Conservation (phyloP, 768 basidiomycete genomes). For the Auriscalpium vulgare region DNA sequence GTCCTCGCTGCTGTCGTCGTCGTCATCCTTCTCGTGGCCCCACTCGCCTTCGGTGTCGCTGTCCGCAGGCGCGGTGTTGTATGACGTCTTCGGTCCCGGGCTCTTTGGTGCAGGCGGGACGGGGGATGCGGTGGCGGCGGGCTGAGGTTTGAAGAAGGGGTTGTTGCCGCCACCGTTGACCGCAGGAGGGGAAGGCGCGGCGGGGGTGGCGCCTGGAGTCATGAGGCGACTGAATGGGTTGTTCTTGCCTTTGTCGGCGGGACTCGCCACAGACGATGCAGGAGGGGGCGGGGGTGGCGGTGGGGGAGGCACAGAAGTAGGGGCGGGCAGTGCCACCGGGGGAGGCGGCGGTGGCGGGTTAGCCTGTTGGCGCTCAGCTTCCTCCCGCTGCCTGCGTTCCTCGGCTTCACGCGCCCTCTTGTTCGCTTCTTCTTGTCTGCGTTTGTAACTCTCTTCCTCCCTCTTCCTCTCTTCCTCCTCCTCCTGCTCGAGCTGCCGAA, state of each 20-base stretch:
- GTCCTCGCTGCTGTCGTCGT: slow-evolving; percentile 71
- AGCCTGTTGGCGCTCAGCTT: slow-evolving; percentile 14
- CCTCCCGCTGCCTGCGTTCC: neutral
- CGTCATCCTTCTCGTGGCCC: slow-evolving; percentile 71
- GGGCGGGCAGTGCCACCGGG: slow-evolving; percentile 38
- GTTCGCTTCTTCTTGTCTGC: slow-evolving; percentile 7
- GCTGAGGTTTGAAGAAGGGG: slow-evolving; percentile 61
- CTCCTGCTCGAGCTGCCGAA: slow-evolving; percentile 65
- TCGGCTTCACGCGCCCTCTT: neutral
- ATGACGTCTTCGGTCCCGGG: slow-evolving; percentile 47
- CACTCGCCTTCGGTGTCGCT: slow-evolving; percentile 61
- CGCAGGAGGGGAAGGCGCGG: slow-evolving; percentile 26
- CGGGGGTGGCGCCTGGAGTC: slow-evolving; percentile 34
- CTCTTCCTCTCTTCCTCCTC: slow-evolving; percentile 47
- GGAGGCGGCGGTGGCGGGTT: slow-evolving; percentile 31
- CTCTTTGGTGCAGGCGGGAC: slow-evolving; percentile 31
- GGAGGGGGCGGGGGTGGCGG: slow-evolving; percentile 33
- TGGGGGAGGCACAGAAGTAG: slow-evolving; percentile 28
- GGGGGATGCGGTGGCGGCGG: slow-evolving; percentile 32
- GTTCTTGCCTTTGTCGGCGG: slow-evolving; percentile 47
- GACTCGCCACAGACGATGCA: slow-evolving; percentile 21
- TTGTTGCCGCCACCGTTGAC: slow-evolving; percentile 45
- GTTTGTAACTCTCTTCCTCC: slow-evolving; percentile 26
- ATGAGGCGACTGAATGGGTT: slow-evolving; percentile 78
- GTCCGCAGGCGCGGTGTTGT: slow-evolving; percentile 52